Conservation (phyloP, 108 stramenopile species). For the Discostella pseudostelligera region DNA sequence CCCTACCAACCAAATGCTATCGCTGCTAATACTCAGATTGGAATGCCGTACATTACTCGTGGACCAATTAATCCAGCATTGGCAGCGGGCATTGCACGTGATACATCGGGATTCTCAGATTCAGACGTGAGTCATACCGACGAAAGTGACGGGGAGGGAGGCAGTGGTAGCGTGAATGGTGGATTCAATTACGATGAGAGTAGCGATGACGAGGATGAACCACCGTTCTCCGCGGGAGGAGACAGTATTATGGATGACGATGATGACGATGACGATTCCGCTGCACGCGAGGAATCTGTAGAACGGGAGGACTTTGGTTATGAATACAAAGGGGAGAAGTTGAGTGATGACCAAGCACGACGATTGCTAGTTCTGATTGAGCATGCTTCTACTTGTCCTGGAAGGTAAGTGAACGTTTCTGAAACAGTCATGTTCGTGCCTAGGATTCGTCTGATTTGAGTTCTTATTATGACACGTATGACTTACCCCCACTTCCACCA, state of each 20-base stretch:
- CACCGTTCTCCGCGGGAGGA: background rate
- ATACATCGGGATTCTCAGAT: constrained; percentile 29
- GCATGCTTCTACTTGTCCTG: constrained; percentile 79
- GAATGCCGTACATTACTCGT: constrained; percentile 2
- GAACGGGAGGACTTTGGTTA: constrained; percentile 76
- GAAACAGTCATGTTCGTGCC: background rate
- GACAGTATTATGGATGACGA: constrained; percentile 5
- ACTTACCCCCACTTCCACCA: background rate
- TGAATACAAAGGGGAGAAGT: constrained; percentile 67
- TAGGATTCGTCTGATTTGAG: background rate
- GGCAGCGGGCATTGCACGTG: constrained; percentile 9
- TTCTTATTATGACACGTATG: too few relatives aligned
- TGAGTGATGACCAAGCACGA: constrained; percentile 62
- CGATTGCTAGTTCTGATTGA: constrained; percentile 75
- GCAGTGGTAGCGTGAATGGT: constrained; percentile 12
- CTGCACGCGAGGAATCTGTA: constrained; percentile 62
- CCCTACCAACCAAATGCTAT: background rate
- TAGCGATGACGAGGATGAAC: constrained; percentile 54
- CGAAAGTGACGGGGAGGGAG: constrained; percentile 48
- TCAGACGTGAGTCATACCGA: constrained; percentile 67
- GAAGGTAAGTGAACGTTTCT: constrained; percentile 41
- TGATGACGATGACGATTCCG: constrained; percentile 48
- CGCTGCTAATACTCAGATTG: background rate
- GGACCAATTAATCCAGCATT: constrained; percentile 7
- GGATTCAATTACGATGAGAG: constrained; percentile 47